A percentile compares a stretch with the other conserved stretches of the same genome.
Evolutionary conservation across 768 basidiomycete species (phyloP).

Genomic region (Russula sp.): DNA sequence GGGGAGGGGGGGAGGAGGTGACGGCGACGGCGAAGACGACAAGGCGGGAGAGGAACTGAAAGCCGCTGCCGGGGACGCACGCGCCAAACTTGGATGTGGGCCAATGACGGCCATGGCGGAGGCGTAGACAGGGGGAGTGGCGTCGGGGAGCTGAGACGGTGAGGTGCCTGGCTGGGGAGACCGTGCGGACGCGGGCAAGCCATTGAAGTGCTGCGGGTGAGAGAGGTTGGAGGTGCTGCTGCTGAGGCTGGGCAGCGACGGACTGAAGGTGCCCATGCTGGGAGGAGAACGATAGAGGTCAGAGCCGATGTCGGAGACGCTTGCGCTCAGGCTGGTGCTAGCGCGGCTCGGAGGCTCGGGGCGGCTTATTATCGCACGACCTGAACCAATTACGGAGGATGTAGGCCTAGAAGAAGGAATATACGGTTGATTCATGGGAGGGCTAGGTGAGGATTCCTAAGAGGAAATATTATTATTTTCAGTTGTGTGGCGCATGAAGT

Average conservation of each 20-base stretch:
- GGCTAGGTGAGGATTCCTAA: conserved; percentile 5
- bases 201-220: not conserved
- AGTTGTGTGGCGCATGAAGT: not conserved
- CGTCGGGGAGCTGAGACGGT: not conserved
- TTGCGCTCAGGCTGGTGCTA: conserved; percentile 7
- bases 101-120: not conserved
- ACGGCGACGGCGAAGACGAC: not conserved
- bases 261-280: not conserved
- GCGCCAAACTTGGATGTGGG: not conserved
- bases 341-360: conserved; percentile 5
- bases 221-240: not conserved
- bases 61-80: not conserved
- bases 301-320: conserved; percentile 6
- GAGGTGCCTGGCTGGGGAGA: not conserved
- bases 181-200: not conserved
- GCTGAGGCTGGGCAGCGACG: not conserved
- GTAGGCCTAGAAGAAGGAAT: not conserved
- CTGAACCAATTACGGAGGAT: not conserved
- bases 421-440: not conserved
- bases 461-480: not conserved
- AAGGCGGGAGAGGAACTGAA: not conserved
- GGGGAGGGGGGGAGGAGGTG: not conserved
- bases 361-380: not conserved
- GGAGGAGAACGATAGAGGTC: not conserved
- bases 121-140: not conserved